Conservation (phyloP, 192 early-diverging fungal species). For the Dissophora ornata region DNA sequence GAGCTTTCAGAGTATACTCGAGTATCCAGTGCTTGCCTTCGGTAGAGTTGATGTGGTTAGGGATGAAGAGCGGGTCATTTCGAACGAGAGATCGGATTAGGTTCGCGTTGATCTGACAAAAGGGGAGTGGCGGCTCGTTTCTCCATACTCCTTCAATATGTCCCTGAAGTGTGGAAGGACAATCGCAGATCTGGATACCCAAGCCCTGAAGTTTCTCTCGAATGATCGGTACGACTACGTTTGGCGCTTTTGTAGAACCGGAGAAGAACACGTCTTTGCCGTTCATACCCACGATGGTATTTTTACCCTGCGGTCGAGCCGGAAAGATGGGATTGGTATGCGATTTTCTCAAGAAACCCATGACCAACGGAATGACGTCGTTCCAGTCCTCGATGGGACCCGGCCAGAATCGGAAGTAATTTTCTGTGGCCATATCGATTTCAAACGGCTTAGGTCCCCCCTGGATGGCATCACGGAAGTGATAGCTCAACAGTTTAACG, state of each 20-base stretch:
- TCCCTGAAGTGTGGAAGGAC: not conserved
- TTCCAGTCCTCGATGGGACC: not conserved
- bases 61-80: conserved; percentile 3
- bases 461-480: not conserved
- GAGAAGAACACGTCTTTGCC: conserved; percentile 1
- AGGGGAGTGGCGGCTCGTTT: not conserved
- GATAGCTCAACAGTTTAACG: not conserved
- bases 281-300: not conserved
- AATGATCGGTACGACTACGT: not conserved
- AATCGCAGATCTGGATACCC: not conserved
- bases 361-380: not conserved
- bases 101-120: not conserved
- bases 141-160: conserved; percentile 1
- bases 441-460: not conserved
- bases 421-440: not conserved
- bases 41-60: not conserved
- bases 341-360: not conserved
- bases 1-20: not conserved
- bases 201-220: not conserved
- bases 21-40: conserved; percentile 9
- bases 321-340: conserved; percentile 8
- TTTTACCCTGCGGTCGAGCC: not conserved
- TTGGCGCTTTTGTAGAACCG: not conserved
- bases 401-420: conserved; percentile 11
- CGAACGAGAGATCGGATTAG: conserved; percentile 1